Conservation (phyloP, 2,329 filamentous ascomycete species). For the Fusarium anthophilum region DNA sequence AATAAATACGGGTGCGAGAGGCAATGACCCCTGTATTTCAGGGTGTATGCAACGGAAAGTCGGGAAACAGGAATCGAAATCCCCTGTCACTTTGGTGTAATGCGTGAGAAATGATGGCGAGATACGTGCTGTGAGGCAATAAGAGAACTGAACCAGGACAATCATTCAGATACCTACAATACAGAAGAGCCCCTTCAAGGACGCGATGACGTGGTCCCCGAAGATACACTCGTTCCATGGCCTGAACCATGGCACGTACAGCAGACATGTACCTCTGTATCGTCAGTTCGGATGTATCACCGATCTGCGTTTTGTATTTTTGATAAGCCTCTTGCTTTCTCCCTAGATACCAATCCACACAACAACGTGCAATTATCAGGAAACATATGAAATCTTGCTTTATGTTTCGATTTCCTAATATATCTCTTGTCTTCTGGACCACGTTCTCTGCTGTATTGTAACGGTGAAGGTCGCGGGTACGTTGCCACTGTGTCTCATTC, state of each 20-base stretch:
- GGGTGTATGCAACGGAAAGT: neutral
- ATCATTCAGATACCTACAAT: neutral
- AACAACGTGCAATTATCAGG: neutral
- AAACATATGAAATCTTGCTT: neutral
- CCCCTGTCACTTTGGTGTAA: neutral
- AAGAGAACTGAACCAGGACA: rapidly evolving
- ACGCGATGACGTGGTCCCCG: neutral
- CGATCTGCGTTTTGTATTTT: neutral
- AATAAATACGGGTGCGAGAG: neutral
- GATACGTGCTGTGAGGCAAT: neutral
- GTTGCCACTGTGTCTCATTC: neutral
- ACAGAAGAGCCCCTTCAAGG: neutral
- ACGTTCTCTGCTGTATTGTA: neutral
- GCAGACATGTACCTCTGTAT: neutral
- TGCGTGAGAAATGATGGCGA: neutral
- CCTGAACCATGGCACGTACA: neutral
- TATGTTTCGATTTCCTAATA: neutral
- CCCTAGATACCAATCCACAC: neutral
- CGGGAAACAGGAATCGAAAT: neutral
- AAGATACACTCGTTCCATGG: neutral
- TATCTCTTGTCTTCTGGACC: neutral
- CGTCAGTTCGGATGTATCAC: neutral
- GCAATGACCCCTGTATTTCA: neutral
- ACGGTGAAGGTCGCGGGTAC: rapidly evolving
- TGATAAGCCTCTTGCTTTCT: neutral